Base-by-base conservation (phyloP, 768 basidiomycete species). In the Amanita subjunquillea region DNA sequence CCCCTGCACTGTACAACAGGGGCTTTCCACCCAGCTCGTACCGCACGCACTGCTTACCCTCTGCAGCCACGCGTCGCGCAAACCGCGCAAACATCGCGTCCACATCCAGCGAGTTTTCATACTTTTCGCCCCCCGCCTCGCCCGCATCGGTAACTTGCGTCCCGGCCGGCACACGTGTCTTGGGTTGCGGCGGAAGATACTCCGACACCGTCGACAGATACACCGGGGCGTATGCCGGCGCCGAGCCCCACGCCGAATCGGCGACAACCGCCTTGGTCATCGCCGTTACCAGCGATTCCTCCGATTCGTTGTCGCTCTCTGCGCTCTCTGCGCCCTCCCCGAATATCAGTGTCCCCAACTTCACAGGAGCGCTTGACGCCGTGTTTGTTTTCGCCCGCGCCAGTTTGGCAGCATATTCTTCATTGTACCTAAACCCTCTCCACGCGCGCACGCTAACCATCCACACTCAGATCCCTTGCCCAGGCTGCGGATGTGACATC, bases 51-150 rank as follows among this genome's bases (percentile, higher is more conserved):
- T 98, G 95, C 58, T 85, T 78, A 23, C 84, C 83, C 61, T 85
- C 82, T 56, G 77, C 72, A 38, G 68, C 73, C 9, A 91, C 78
- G 32, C 91, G 74, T 60, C 80, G 80, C 48, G 79, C 80, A 62
- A 96, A 98, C 15, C 80, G 75, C 59, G 93, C 86, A 63, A 98
- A 97, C 3, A 91, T 79, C 51, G 82, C 81, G 65, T 97, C 94
- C 40, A 89, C 73, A 42, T 85, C 73, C 45, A 87, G 62, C 12
- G 86, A 85, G 61, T 87, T 83, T 67, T 93, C 92, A 62, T 90
- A 95, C 17, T 76, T 71, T 64, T 95, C 92, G 59, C 66, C 74
- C 46, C 63, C 68, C 40, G 72, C 68, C 22, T 69, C 70, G 20
- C 62, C 66, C 15, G 55, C 45, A 25, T 73, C 72, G 22, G 72